These are phyloP conservation scores for Xylariaceae sp. DNA, from an alignment of 2,329 filamentous ascomycete genomes.

Conservation along the genomic window DNA sequence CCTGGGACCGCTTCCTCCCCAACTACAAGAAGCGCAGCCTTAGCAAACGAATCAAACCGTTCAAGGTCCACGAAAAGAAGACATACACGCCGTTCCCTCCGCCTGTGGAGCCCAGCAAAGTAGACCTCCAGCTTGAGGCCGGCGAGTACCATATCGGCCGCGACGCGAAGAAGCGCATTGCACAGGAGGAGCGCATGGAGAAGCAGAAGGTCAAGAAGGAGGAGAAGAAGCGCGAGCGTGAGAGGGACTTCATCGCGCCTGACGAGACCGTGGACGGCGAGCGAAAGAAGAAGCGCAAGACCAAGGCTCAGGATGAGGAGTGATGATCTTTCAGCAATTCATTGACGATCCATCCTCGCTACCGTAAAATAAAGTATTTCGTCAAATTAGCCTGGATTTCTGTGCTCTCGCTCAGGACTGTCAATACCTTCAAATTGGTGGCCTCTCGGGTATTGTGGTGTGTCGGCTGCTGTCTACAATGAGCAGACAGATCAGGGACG, in stretches of 20 bases:
- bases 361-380: neutral
- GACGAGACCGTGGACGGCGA: conserved; percentile 66
- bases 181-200: conserved; percentile 80
- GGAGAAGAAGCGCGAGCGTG: conserved; percentile 84
- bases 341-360: neutral
- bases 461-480: neutral
- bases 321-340: neutral
- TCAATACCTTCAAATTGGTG: neutral
- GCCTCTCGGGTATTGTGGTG: too few relatives aligned
- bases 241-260: conserved; percentile 86
- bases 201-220: conserved; percentile 87
- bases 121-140: conserved; percentile 96
- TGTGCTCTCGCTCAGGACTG: neutral
- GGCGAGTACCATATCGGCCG: conserved; percentile 97
- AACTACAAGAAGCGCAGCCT: conserved; percentile 96
- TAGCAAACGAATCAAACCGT: conserved; percentile 80
- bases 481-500: neutral
- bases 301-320: conserved; percentile 48
- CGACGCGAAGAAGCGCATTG: conserved; percentile 85
- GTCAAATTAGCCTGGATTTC: neutral
- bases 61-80: conserved; percentile 95
- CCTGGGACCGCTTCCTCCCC: conserved; percentile 71
- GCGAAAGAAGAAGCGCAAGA: conserved; percentile 70
- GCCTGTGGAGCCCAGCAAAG: conserved; percentile 97
- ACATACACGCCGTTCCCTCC: conserved; percentile 96